These are phyloP conservation scores for Chrysosphaeria jannelii DNA, from an alignment of 2,329 filamentous ascomycete species.

Conservation along the genomic window DNA sequence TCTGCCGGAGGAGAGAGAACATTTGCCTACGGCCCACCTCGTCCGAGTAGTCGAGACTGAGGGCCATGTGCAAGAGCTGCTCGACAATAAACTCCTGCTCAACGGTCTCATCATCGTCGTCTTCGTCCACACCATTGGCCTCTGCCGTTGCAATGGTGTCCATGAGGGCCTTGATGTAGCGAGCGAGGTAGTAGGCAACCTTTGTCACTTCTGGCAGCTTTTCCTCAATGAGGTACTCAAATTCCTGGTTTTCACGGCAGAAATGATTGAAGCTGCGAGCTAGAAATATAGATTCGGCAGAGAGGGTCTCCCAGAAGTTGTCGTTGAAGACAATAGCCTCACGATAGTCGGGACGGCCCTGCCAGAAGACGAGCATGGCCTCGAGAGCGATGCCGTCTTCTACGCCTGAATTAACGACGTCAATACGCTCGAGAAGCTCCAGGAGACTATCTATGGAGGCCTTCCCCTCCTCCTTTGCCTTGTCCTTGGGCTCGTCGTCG, in stretches of 20 bases:
- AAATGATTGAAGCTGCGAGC: conserved; percentile 85
- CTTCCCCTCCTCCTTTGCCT: too few relatives aligned
- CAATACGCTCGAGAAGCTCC: conserved; percentile 78
- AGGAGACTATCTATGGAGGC: conserved; percentile 59
- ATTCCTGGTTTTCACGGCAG: conserved; percentile 48
- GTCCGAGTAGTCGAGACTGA: conserved; percentile 89
- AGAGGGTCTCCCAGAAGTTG: conserved; percentile 50
- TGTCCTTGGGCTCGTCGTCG: conserved; percentile 21
- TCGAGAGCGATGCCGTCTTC: conserved; percentile 77
- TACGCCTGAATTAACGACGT: conserved; percentile 66
- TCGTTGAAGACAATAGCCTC: conserved; percentile 44
- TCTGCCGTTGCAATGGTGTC: conserved; percentile 28
- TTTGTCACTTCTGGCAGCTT: conserved; percentile 88
- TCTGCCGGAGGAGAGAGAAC: conserved; percentile 70
- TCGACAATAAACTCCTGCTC: conserved; percentile 91
- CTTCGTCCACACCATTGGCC: conserved; percentile 26
- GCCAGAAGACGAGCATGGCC: conserved; percentile 92
- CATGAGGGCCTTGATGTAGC: conserved; percentile 40
- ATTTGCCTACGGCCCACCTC: conserved; percentile 88
- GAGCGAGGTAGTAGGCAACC: conserved; percentile 61
- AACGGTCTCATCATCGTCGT: conserved; percentile 56
- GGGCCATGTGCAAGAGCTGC: conserved; percentile 72
- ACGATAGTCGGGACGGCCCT: conserved; percentile 57
- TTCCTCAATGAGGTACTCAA: conserved; percentile 52
- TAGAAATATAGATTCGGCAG: conserved; percentile 68